Evolutionary conservation across 2,329 filamentous ascomycete genomes (phyloP).

Genomic region (Blastomyces gilchristii): DNA sequence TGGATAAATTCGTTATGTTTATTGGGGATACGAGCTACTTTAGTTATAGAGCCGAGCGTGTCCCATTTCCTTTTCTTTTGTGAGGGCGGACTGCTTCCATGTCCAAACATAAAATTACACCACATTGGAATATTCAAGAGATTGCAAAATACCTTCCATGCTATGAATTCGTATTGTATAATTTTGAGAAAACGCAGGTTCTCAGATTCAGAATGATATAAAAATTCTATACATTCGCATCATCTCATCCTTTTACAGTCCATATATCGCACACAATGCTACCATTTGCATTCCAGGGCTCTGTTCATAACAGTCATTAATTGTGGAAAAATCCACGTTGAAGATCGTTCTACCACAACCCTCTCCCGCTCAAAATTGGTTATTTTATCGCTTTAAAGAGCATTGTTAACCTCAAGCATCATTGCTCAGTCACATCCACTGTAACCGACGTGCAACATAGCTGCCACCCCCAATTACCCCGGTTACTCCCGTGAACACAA

Average conservation of each 20-base stretch:
- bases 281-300: background rate
- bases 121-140: background rate
- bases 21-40: background rate
- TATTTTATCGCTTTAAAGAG: background rate
- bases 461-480: background rate
- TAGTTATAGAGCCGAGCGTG: background rate
- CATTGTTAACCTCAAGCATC: background rate
- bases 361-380: background rate
- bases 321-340: background rate
- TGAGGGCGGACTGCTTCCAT: background rate
- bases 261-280: background rate
- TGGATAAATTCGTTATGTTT: background rate
- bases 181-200: background rate
- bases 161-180: background rate
- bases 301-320: background rate
- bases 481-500: slow-evolving; percentile 2
- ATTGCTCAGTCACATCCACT: background rate
- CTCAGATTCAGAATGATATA: background rate
- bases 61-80: background rate
- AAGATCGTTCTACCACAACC: background rate
- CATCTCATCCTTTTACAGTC: background rate
- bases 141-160: background rate
- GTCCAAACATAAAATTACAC: background rate
- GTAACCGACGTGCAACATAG: background rate
- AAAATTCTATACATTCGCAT: background rate